Conservation (phyloP, 768 basidiomycete species). For the Tulasnella sp. region DNA sequence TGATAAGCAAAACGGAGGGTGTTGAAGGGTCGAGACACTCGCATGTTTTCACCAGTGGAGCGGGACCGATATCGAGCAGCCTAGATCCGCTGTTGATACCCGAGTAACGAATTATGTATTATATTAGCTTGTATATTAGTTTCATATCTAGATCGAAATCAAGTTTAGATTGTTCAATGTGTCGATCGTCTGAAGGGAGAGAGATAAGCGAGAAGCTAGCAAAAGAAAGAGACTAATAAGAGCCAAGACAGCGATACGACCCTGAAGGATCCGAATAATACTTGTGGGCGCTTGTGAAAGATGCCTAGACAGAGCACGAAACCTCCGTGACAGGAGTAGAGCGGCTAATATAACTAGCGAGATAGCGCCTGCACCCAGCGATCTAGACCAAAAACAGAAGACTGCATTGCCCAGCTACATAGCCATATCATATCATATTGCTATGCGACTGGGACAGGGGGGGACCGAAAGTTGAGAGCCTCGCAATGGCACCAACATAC, state of each 20-base stretch:
- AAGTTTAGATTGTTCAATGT: neutral
- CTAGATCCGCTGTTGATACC: neutral
- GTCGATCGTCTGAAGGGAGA: neutral
- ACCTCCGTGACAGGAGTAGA: no score
- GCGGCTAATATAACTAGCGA: no score
- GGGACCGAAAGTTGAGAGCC: neutral
- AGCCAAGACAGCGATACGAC: no score
- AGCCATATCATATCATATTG: no score
- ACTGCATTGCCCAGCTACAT: no score
- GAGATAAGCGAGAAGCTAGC: neutral
- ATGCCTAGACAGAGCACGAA: no score
- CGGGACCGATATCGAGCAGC: neutral
- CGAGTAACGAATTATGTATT: neutral
- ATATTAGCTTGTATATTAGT: neutral
- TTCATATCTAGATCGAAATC: neutral
- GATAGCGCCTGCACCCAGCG: no score
- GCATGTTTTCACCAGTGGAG: neutral
- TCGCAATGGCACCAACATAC: slow-evolving; percentile 5
- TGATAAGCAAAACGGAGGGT: neutral
- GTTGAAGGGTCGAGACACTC: neutral
- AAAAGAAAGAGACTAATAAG: neutral
- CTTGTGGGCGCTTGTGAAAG: no score
- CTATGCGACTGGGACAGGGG: no score
- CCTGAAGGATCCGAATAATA: no score
- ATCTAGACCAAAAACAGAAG: no score